Base-by-base conservation (phyloP, 2,329 filamentous ascomycete species). In the Neoscytalidium dimidiatum region DNA sequence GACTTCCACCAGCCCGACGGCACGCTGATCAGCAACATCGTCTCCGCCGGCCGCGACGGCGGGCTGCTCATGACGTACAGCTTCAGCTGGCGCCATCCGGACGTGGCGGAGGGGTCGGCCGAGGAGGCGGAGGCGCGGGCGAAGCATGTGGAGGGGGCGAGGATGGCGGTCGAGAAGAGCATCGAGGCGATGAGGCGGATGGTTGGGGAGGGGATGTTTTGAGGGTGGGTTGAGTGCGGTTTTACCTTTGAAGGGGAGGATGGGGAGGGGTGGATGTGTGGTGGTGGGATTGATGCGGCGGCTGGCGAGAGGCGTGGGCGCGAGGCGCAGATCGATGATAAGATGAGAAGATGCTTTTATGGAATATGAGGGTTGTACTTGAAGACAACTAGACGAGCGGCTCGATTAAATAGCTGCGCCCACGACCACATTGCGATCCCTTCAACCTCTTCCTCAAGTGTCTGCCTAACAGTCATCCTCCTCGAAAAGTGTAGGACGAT, bases 1-100 rank as follows among this genome's bases (percentile, higher is more conserved):
- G 81, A 83, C 63, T 84, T 83, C 68, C 71, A 75, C 53, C 79
- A 81, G 58, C 72, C 78, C 11, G 74, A 78, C 61, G 82, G 80
- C 6, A 75, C 77, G 3, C 66, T 77, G 9, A 78, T 84, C 38
- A 77, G 75, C 35, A 83, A 84, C 63, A 77, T 81, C 23, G 70
- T 83, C 26, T 79, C 76, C 0, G 72, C 78, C 61, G 80, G 78
- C 1, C 69, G 76, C 5, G 71, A 69, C 2, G 70, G 76, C 35
- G 66, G 9, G 26, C 41, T 56, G 38, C 19, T 57, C 51, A 78
- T 84, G 77, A 83, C 80, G 13, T 84, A 82, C 66, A 77, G 75
- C 23, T 83, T 83, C 69, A 78, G 82, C 66, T 79, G 78, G 70
- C 68, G 70, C 19, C 67, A 77, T 51, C 74, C 75, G 1, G 66